These are phyloP conservation scores for Penicillium waksmanii DNA, from an alignment of 495 filamentous ascomycete species.

Conservation along the genomic window DNA sequence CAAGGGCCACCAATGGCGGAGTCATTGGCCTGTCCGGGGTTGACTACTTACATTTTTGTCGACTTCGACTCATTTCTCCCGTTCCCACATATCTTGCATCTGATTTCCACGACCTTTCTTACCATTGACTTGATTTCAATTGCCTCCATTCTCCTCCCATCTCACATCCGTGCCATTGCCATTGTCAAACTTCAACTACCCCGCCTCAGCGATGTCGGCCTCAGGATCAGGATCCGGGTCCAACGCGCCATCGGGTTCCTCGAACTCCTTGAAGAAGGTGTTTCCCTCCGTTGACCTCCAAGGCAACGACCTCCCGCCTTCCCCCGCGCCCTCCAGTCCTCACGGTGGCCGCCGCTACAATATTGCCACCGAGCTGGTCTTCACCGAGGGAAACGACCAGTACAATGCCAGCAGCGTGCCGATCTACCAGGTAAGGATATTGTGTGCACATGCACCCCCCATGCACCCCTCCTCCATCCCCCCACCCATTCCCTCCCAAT, in stretches of 20 bases:
- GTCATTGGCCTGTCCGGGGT: constrained; percentile 28
- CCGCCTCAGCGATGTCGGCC: constrained; percentile 53
- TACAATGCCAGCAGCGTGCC: constrained; percentile 94
- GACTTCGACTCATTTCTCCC: constrained; percentile 8
- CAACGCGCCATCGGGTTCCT: constrained; percentile 27
- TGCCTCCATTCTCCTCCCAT: background rate
- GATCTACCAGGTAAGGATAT: constrained; percentile 75
- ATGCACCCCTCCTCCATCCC: background rate
- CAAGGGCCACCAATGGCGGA: constrained; percentile 25
- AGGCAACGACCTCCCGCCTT: constrained; percentile 89
- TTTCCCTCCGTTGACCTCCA: constrained; percentile 78
- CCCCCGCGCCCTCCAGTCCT: constrained; percentile 91
- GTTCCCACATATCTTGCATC: constrained; percentile 6
- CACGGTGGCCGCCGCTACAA: constrained; percentile 83
- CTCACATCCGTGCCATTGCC: constrained; percentile 3
- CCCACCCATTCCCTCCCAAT: background rate
- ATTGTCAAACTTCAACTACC: constrained; percentile 12
- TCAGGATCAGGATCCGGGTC: constrained; percentile 45
- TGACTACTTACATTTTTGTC: constrained; percentile 16
- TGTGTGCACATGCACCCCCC: background rate
- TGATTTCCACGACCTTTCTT: constrained; percentile 2
- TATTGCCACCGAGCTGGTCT: constrained; percentile 93
- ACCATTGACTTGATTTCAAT: background rate
- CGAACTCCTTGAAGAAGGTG: constrained; percentile 62
- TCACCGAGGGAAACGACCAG: constrained; percentile 92